A percentile compares a stretch with the other conserved stretches of the same genome.
Conservation (phyloP, 1,139 yeast species). For the Debaryomycetaceae sp. region DNA sequence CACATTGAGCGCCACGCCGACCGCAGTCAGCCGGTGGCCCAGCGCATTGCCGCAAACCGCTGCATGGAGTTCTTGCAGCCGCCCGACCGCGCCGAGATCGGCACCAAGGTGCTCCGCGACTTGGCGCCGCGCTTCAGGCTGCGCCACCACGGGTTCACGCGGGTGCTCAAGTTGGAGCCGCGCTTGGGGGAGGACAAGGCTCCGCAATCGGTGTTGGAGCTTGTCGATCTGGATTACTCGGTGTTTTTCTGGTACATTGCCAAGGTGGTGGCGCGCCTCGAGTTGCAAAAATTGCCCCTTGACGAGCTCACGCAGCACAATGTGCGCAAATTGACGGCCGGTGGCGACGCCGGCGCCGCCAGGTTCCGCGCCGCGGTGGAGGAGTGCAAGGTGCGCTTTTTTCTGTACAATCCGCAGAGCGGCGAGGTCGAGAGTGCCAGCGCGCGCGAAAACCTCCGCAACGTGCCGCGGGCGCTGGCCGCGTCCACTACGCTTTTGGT, state of each 20-base stretch:
- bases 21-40: neutral
- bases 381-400: slow-evolving; percentile 56
- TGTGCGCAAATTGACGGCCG: slow-evolving; percentile 46
- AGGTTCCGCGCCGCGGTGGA: slow-evolving; percentile 62
- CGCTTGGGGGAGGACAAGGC: slow-evolving; percentile 85
- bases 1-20: slow-evolving; percentile 6
- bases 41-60: slow-evolving; percentile 1
- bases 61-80: slow-evolving; percentile 7
- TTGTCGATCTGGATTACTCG: slow-evolving; percentile 74
- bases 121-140: slow-evolving; percentile 14
- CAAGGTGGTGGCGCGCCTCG: slow-evolving; percentile 73
- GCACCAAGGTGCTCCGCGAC: slow-evolving; percentile 1
- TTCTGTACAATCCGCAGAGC: slow-evolving; percentile 28
- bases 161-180: slow-evolving; percentile 80
- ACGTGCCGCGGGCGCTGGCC: slow-evolving; percentile 28
- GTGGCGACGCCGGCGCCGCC: slow-evolving; percentile 43
- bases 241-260: slow-evolving; percentile 76
- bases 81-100: slow-evolving; percentile 13
- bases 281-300: slow-evolving; percentile 58
- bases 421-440: slow-evolving; percentile 21
- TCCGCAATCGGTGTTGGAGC: slow-evolving; percentile 82
- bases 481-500: slow-evolving; percentile 23
- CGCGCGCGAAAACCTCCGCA: slow-evolving; percentile 25
- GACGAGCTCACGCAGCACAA: slow-evolving; percentile 60
- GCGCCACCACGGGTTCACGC: slow-evolving; percentile 71